phyloP scores from a whole-genome alignment of 225 moss, liverwort and hornwort genomes.

The Straminergon stramineum region DNA sequence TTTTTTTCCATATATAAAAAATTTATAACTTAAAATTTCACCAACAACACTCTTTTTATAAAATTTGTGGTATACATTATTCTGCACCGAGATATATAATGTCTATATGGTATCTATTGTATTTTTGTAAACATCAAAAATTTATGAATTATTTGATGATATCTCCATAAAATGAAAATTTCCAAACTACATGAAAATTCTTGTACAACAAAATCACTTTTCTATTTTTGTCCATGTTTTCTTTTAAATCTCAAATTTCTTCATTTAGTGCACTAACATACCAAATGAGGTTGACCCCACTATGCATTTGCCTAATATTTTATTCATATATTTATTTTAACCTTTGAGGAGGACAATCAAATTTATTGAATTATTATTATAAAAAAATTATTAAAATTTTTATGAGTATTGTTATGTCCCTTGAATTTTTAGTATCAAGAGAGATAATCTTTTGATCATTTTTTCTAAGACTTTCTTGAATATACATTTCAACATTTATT shows the following conservation, averaged over 20 bases:
- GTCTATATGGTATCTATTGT: not conserved
- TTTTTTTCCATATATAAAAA: too few relatives aligned
- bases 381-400: not conserved
- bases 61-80: too few relatives aligned
- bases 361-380: not conserved
- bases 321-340: not conserved
- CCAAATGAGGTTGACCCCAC: not conserved
- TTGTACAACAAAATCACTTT: not conserved
- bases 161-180: not conserved
- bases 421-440: not conserved
- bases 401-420: not conserved
- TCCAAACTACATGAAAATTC: not conserved
- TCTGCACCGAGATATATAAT: too few relatives aligned
- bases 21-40: too few relatives aligned
- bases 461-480: not conserved
- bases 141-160: not conserved
- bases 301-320: not conserved
- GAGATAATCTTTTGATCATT: not conserved
- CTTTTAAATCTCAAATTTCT: not conserved
- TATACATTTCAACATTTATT: not conserved
- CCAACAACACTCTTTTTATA: too few relatives aligned
- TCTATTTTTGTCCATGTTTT: not conserved
- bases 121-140: not conserved
- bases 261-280: fast-evolving
- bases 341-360: not conserved